These are phyloP conservation scores for Aphanomyces invadans DNA, from an alignment of 352 stramenopile species.

Conservation along the genomic window DNA sequence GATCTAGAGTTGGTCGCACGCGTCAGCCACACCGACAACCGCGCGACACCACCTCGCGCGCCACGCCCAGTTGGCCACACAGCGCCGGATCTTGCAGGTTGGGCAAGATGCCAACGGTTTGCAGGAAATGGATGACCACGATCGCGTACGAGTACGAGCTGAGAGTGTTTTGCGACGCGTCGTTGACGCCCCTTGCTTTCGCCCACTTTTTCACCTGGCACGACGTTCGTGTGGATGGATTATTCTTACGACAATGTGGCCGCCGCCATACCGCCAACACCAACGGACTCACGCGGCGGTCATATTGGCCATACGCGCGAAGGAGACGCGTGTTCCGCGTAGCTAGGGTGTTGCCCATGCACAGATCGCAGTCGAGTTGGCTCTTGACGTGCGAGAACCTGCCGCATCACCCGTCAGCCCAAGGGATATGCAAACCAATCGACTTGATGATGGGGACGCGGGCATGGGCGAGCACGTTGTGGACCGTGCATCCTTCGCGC, in stretches of 20 bases:
- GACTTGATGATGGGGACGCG: constrained; percentile 67
- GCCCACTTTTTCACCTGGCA: constrained; percentile 97
- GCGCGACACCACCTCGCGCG: too few species aligned
- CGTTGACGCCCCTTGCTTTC: constrained; percentile 94
- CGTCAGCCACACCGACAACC: too few species aligned
- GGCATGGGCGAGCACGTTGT: constrained; percentile 55
- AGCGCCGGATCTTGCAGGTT: constrained; percentile 87
- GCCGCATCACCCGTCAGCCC: neutral
- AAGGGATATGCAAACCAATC: neutral
- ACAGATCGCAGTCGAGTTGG: constrained; percentile 68
- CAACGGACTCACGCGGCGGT: constrained; percentile 74
- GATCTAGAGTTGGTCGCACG: constrained; percentile 12
- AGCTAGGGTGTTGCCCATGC: constrained; percentile 76
- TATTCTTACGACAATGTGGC: too few species aligned
- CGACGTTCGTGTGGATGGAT: too few species aligned
- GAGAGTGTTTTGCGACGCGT: constrained; percentile 92
- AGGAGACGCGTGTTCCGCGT: constrained; percentile 74
- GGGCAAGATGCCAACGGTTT: constrained; percentile 82
- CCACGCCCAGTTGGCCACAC: too few species aligned
- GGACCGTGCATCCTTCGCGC: constrained; percentile 39
- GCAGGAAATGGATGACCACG: constrained; percentile 95
- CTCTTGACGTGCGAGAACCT: constrained; percentile 52
- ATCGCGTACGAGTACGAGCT: constrained; percentile 98
- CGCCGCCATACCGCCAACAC: constrained; percentile 60
- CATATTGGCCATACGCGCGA: constrained; percentile 64